Conservation (phyloP, 1,139 yeast species). For the Chernovozyma sophiae-reginae region DNA sequence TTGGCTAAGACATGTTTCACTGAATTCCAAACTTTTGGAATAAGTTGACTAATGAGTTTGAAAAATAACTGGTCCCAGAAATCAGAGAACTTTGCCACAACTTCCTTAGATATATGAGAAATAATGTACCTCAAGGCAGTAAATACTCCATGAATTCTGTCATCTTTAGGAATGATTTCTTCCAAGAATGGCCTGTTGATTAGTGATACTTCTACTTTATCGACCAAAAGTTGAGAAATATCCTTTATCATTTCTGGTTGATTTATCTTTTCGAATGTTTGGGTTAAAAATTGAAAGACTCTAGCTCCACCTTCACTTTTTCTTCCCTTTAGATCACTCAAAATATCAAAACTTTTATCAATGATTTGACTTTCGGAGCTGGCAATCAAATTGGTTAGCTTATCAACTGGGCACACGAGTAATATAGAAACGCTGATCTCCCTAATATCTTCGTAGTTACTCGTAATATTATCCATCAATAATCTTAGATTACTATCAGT, state of each 20-base stretch:
- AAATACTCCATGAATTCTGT: constrained; percentile 65
- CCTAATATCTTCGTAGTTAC: constrained; percentile 76
- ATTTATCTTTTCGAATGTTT: constrained; percentile 15
- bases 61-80: constrained; percentile 6
- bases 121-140: constrained; percentile 52
- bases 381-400: constrained; percentile 12
- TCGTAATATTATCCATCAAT: constrained; percentile 57
- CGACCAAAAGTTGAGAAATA: constrained; percentile 29
- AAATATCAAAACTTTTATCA: constrained; percentile 36
- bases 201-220: constrained; percentile 23
- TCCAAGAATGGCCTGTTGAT: constrained; percentile 25
- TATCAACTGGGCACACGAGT: constrained; percentile 40
- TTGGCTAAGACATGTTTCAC: constrained; percentile 56
- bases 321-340: constrained; percentile 60
- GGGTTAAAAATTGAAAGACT: constrained; percentile 47
- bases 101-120: constrained; percentile 21
- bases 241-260: constrained; percentile 14
- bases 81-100: background rate
- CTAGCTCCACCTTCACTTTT: constrained; percentile 82
- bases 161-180: constrained; percentile 35
- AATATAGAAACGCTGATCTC: constrained; percentile 47
- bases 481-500: constrained; percentile 35
- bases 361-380: constrained; percentile 13
- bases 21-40: constrained; percentile 47
- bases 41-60: constrained; percentile 8